Percentiles rank a stretch among this genome's conserved stretches.
Conservation (phyloP, 164 flowering plant species). For the Cinnamomum chago region DNA sequence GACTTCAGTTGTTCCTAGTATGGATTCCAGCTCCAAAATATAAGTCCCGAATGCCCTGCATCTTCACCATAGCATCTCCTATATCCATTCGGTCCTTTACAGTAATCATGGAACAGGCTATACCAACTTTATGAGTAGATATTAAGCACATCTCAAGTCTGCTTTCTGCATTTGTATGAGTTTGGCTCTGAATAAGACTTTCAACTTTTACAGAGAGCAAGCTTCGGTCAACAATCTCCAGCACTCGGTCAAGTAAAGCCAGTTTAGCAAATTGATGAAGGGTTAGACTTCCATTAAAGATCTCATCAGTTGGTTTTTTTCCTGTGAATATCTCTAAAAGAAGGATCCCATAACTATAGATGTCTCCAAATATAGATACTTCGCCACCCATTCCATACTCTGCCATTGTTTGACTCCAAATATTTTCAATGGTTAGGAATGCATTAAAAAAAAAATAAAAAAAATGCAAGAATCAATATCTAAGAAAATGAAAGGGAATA, state of each 20-base stretch:
- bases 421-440: too few species aligned
- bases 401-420: background rate
- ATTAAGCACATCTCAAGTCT: conserved; percentile 1
- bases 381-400: conserved; percentile 15
- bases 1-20: background rate
- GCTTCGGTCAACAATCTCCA: conserved; percentile 27
- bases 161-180: background rate
- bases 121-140: background rate
- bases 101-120: background rate
- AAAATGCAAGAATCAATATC: too few species aligned
- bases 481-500: too few species aligned
- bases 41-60: background rate
- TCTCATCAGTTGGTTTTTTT: conserved; percentile 14
- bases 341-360: conserved; percentile 17
- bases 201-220: conserved; percentile 1
- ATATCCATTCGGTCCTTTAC: background rate
- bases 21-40: background rate
- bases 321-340: too few species aligned
- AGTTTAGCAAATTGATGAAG: conserved; percentile 12
- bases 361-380: conserved; percentile 11
- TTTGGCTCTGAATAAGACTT: background rate
- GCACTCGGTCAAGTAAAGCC: conserved; percentile 24
- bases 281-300: conserved; percentile 23
- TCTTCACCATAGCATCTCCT: background rate
- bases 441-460: too few species aligned